These are phyloP conservation scores for Betula pendula DNA, from an alignment of 306 rosid species.

Conservation along the genomic window DNA sequence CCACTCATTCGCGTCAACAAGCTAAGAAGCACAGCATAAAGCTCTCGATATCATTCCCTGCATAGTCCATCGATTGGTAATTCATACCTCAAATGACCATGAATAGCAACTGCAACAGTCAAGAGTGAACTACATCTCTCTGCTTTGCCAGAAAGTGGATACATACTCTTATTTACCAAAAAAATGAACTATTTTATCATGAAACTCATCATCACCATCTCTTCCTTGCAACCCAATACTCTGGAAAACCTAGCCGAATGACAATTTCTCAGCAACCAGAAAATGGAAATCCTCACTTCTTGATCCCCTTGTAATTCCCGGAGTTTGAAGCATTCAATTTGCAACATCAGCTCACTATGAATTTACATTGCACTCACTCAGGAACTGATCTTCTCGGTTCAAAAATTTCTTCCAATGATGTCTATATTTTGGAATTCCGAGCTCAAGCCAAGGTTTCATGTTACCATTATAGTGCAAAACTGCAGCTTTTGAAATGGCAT, in stretches of 20 bases:
- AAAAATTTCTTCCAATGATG: conserved; percentile 77
- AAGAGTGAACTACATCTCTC: conserved; percentile 17
- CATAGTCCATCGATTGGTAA: conserved; percentile 24
- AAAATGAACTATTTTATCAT: conserved; percentile 47
- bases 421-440: conserved; percentile 85
- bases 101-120: conserved; percentile 43
- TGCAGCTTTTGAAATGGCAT: conserved; percentile 49
- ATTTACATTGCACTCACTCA: conserved; percentile 93
- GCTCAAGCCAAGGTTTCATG: conserved; percentile 98
- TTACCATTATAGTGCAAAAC: conserved; percentile 91
- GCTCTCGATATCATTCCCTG: conserved; percentile 46
- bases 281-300: conserved; percentile 49
- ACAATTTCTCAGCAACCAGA: conserved; percentile 42
- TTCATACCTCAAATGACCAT: conserved; percentile 33
- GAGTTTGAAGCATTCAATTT: conserved; percentile 39
- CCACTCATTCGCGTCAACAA: conserved; percentile 20
- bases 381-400: conserved; percentile 75
- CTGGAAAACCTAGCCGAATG: conserved; percentile 34
- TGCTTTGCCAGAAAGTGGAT: conserved; percentile 35
- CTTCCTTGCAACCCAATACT: conserved; percentile 43
- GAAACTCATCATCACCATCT: conserved; percentile 44
- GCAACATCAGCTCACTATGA: conserved; percentile 46
- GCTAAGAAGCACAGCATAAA: conserved; percentile 20
- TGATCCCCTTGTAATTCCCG: conserved; percentile 39
- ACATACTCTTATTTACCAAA: conserved; percentile 58